Evolutionary conservation across 345 rosid species (phyloP).

Genomic region (Brassica nigra): DNA sequence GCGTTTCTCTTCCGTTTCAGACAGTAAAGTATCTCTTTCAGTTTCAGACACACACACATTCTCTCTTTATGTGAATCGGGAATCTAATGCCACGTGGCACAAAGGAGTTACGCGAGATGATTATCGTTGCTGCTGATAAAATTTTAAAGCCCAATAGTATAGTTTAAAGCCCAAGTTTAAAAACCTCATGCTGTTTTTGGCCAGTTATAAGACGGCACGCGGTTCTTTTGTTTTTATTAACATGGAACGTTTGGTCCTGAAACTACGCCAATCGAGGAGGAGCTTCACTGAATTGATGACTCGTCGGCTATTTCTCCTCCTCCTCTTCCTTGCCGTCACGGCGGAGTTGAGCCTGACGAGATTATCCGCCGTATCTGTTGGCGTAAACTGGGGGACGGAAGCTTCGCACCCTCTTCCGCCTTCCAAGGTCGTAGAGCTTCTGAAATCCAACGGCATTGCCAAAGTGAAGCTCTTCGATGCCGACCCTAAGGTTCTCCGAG

Average conservation of each 20-base stretch:
- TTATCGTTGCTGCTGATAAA: background rate
- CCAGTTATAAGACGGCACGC: slow-evolving; percentile 16
- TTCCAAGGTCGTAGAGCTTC: slow-evolving; percentile 72
- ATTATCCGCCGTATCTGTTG: slow-evolving; percentile 44
- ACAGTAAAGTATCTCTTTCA: background rate
- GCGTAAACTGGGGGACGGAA: slow-evolving; percentile 82
- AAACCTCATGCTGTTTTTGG: slow-evolving; percentile 18
- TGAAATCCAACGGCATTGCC: slow-evolving; percentile 75
- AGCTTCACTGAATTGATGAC: slow-evolving; percentile 26
- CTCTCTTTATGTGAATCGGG: background rate
- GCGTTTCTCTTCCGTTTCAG: slow-evolving; percentile 19
- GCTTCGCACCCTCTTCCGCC: slow-evolving; percentile 87
- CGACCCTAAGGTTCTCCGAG: slow-evolving; percentile 64
- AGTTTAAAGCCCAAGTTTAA: background rate
- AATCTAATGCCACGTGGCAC: slow-evolving; percentile 24
- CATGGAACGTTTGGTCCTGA: slow-evolving; percentile 1
- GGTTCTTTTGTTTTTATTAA: background rate
- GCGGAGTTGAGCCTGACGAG: slow-evolving; percentile 19
- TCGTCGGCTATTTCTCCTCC: slow-evolving; percentile 28
- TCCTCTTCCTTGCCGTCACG: slow-evolving; percentile 33
- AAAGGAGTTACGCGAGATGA: background rate
- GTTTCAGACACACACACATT: slow-evolving; percentile 14
- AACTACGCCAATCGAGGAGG: background rate
- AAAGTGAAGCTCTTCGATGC: slow-evolving; percentile 81
- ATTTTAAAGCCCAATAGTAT: slow-evolving; percentile 10